A percentile compares a stretch with the other conserved stretches of the same genome.
Evolutionary conservation across 129 eudicot species (phyloP).

Genomic region (Mikania micrantha): DNA sequence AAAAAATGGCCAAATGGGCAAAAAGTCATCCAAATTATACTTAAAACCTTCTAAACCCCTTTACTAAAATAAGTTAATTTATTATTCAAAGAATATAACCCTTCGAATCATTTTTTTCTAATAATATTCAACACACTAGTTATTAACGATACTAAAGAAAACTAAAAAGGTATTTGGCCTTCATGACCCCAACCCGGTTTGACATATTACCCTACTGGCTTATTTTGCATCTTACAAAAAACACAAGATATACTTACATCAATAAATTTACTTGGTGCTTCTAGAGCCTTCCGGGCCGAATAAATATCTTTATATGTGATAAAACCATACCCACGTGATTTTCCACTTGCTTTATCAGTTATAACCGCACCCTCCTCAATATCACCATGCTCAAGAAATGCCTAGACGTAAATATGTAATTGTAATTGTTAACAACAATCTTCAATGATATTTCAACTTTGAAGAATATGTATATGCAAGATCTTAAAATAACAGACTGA

Average conservation of each 20-base stretch:
- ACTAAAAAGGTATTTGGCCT: not conserved
- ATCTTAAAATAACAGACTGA: not conserved
- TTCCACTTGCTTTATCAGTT: slow-evolving; percentile 56
- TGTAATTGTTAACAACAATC: not conserved
- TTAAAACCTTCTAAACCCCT: not conserved
- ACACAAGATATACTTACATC: slow-evolving; percentile 44
- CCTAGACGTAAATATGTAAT: slow-evolving; percentile 28
- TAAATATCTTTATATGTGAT: slow-evolving; percentile 57
- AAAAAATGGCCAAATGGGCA: not conserved
- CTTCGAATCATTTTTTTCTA: no score
- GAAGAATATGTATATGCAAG: not conserved
- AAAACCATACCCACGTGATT: slow-evolving; percentile 79
- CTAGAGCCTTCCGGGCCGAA: slow-evolving; percentile 53
- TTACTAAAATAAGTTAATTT: not conserved
- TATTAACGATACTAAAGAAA: not conserved
- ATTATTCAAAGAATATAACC: not conserved
- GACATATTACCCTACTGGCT: not conserved
- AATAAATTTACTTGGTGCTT: slow-evolving; percentile 59
- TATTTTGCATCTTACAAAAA: not conserved
- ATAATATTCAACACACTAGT: not conserved
- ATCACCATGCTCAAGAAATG: slow-evolving; percentile 63
- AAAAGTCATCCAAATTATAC: not conserved
- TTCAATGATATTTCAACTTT: not conserved
- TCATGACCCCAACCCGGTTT: not conserved
- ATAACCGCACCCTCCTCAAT: slow-evolving; percentile 78